Evolutionary conservation across 2,329 filamentous ascomycete genomes (phyloP).

Genomic region (Aspergillus transmontanensis): DNA sequence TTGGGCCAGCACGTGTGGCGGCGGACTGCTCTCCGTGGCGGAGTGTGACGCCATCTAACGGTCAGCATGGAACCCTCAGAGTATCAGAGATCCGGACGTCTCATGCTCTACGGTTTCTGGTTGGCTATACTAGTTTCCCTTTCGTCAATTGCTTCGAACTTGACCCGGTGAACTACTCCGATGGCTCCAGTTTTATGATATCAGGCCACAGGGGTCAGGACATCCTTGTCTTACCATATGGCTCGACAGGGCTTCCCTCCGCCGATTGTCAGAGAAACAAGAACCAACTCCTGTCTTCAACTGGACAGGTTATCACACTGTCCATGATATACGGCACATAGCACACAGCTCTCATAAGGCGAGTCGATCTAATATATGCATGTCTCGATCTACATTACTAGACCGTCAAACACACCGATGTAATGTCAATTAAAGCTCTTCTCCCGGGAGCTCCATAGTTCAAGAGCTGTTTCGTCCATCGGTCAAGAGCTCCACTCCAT

Average conservation of each 20-base stretch:
- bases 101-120: neutral
- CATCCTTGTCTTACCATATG: neutral
- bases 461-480: neutral
- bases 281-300: too few species aligned
- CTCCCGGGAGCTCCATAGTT: neutral
- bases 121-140: neutral
- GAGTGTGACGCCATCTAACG: neutral
- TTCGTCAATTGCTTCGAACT: neutral
- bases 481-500: neutral
- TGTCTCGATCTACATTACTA: neutral
- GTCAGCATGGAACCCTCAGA: neutral
- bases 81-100: neutral
- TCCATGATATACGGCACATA: neutral
- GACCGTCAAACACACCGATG: neutral
- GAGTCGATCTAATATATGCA: neutral
- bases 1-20: neutral
- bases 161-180: neutral
- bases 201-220: conserved; percentile 1
- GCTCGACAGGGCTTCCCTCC: neutral
- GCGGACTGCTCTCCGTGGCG: neutral
- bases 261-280: neutral
- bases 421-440: neutral
- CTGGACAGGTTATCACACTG: neutral
- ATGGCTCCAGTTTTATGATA: conserved; percentile 1
- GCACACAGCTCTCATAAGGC: neutral